Evolutionary conservation across 2,329 filamentous ascomycete species (phyloP).

Genomic region (Westerdykella sp.): DNA sequence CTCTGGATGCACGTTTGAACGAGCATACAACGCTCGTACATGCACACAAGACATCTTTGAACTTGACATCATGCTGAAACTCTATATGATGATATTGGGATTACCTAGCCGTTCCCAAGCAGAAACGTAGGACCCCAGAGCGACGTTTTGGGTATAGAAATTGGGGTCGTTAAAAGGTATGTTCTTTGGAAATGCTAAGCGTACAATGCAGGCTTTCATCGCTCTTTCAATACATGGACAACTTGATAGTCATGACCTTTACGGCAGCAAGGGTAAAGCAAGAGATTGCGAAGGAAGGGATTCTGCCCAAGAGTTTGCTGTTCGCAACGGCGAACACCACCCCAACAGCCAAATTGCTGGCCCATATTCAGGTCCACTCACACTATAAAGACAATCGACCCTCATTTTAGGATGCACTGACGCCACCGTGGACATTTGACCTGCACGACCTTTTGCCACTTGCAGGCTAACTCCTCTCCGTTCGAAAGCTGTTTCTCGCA

Average conservation of each 20-base stretch:
- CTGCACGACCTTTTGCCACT: conserved; percentile 50
- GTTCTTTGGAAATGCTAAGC: no score
- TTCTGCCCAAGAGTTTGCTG: conserved; percentile 5
- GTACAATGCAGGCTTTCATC: conserved; percentile 45
- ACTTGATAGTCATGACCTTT: conserved; percentile 54
- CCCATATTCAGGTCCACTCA: conserved; percentile 25
- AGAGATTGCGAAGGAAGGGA: conserved; percentile 48
- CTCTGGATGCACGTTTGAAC: no score
- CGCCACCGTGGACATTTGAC: conserved; percentile 4
- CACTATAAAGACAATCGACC: conserved; percentile 39
- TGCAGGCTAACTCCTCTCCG: conserved; percentile 54
- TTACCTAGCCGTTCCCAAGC: no score
- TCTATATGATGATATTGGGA: no score
- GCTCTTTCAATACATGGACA: conserved; percentile 51
- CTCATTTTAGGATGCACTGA: conserved; percentile 6
- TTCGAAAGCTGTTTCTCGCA: conserved; percentile 13
- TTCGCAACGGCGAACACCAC: conserved; percentile 4
- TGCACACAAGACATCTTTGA: no score
- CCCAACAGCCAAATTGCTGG: conserved; percentile 2
- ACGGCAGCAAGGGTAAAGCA: conserved; percentile 53
- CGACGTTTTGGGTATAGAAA: no score
- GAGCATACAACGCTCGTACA: no score
- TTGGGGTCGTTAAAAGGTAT: no score
- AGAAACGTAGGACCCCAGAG: no score
- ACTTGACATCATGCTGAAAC: no score